Base-by-base conservation (phyloP, 1,284 basidiomycete species). In the Hemileia vastatrix region DNA sequence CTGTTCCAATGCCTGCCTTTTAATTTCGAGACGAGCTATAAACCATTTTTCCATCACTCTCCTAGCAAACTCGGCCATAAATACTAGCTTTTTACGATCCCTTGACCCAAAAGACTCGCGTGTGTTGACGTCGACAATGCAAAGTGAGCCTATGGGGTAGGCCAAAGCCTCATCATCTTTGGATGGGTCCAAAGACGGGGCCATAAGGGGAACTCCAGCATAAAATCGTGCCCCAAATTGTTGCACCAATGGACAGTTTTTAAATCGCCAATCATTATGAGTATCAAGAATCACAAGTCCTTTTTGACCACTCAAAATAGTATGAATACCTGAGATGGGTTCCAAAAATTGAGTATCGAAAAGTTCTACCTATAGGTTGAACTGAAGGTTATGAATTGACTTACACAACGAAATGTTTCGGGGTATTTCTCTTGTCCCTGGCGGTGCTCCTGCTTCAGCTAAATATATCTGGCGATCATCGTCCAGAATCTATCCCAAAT, bases 241-340 rank as follows among this genome's bases (percentile, higher is more conserved):
- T 32, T 54, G 51, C 4, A 54, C 59, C 27, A 54, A 27, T 47
- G 59, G 59, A 4, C 53, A 31, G 15, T 54, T 61, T 21, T 61
- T 40, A 45, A 61, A 61, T 36, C 59, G 51, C 59, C 59, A 61
- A 54, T 61, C 59, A 31, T 61, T 54, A 43, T 54, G 52, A 6
- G 59, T 47, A 45, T 61, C 59, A 18, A 61, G 51, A 21, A 61
- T 45, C 13, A 52, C 49, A 11, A 54, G 32, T 1, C 59, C 59
- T 43, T 61, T 54, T 18, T 52, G 59, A 48, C 45, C 59, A 36
- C 58, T 53, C 5, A 63, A 47, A 23, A 63, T 44, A n/a, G 61
- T 63, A 31, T 63, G 61, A 21, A 27, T 44, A 45, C 59, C 59
- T 61, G 27, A 32, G 19, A 2, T 19, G 21, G 15, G 13, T 24